A percentile compares a stretch with the other conserved stretches of the same genome.
Evolutionary conservation across 164 flowering plant genomes (phyloP).

Genomic region (Saururus chinensis): DNA sequence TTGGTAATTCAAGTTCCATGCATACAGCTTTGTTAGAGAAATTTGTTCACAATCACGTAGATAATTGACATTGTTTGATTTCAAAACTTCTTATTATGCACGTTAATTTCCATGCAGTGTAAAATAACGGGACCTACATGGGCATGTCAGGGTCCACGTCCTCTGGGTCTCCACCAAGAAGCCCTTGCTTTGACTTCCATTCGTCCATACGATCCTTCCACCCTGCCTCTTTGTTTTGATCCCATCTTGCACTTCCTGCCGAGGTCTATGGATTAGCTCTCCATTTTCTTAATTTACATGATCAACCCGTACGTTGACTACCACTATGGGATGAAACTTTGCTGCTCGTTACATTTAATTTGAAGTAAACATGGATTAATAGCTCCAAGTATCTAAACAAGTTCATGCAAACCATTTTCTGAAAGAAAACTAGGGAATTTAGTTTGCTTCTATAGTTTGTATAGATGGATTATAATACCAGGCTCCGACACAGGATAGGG

Average conservation of each 20-base stretch:
- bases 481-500: slow-evolving; percentile 71
- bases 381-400: too few relatives aligned
- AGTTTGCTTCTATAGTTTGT: background rate
- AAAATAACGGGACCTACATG: slow-evolving; percentile 26
- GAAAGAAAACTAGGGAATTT: background rate
- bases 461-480: slow-evolving; percentile 24
- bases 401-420: too few relatives aligned
- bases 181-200: slow-evolving; percentile 87
- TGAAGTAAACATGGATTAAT: too few relatives aligned
- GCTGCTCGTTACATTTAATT: too few relatives aligned
- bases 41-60: too few relatives aligned
- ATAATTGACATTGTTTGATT: too few relatives aligned
- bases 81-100: too few relatives aligned
- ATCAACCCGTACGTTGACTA: too few relatives aligned
- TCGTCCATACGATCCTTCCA: slow-evolving; percentile 94
- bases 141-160: slow-evolving; percentile 69
- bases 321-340: too few relatives aligned
- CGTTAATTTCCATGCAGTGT: background rate
- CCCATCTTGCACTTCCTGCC: slow-evolving; percentile 83
- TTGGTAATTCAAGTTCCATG: slow-evolving; percentile 5
- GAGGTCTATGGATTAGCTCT: background rate
- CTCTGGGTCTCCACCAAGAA: slow-evolving; percentile 50
- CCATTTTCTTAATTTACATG: background rate
- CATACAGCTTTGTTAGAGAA: background rate
- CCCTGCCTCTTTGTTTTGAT: slow-evolving; percentile 71